These are phyloP conservation scores for Cladosporium phlei DNA, from an alignment of 2,329 filamentous ascomycete species.

Conservation along the genomic window DNA sequence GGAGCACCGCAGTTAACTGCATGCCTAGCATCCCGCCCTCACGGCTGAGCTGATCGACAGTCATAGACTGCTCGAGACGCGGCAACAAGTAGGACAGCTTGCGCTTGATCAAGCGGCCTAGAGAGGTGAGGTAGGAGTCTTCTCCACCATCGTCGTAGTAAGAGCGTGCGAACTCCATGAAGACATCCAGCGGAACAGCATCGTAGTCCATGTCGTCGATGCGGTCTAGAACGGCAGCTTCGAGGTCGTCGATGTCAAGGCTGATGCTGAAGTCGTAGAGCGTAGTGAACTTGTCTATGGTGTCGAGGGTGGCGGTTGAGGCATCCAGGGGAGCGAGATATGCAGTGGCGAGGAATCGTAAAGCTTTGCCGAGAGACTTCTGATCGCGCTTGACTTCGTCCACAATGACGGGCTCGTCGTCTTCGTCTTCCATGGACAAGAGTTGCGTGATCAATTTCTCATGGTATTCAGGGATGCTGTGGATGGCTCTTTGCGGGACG, in stretches of 20 bases:
- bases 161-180: background rate
- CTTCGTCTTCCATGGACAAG: background rate
- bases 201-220: background rate
- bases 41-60: background rate
- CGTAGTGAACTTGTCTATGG: background rate
- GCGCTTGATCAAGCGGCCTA: conserved; percentile 8
- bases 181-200: background rate
- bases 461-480: background rate
- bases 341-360: conserved; percentile 2
- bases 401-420: background rate
- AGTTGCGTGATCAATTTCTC: background rate
- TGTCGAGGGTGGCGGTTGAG: background rate
- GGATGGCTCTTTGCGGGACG: too few relatives aligned
- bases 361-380: conserved; percentile 1
- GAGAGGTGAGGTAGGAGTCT: background rate
- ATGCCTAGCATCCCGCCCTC: background rate
- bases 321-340: background rate
- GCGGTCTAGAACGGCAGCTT: background rate
- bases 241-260: background rate
- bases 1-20: conserved; percentile 9
- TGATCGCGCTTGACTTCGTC: background rate
- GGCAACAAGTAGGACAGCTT: conserved; percentile 4
- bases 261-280: conserved; percentile 5
- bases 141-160: background rate
- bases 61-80: background rate